Evolutionary conservation across 768 basidiomycete genomes (phyloP).

Genomic region (Dendrothele bispora): DNA sequence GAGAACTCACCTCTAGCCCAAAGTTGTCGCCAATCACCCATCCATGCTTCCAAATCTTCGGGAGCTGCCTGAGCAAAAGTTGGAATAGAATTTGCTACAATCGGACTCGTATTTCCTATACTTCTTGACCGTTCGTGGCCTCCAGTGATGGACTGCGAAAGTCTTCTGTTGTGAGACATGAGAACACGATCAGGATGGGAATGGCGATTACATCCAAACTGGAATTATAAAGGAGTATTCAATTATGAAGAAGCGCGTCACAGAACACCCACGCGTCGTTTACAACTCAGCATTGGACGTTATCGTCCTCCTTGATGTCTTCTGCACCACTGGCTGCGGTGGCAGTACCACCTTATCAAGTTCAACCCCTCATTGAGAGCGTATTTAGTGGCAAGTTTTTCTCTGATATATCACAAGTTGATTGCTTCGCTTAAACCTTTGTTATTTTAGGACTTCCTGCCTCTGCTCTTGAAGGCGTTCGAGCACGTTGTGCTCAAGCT

Average conservation of each 20-base stretch:
- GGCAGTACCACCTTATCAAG: slow-evolving; percentile 62
- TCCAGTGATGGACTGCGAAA: slow-evolving; percentile 17
- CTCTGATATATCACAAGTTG: slow-evolving; percentile 1
- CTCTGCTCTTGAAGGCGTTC: slow-evolving; percentile 12
- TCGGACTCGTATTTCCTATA: too few species aligned
- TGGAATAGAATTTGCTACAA: background rate
- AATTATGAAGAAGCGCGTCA: background rate
- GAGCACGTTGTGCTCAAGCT: slow-evolving; percentile 56
- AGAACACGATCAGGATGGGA: background rate
- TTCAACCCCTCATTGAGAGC: slow-evolving; percentile 46
- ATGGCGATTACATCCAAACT: background rate
- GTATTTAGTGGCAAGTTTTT: slow-evolving; percentile 19
- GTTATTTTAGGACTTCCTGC: slow-evolving; percentile 10
- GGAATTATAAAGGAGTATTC: background rate
- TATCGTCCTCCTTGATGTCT: slow-evolving; percentile 32
- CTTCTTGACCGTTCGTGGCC: too few species aligned
- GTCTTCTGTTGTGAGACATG: slow-evolving; percentile 18
- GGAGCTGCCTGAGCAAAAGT: slow-evolving; percentile 7
- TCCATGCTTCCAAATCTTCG: slow-evolving; percentile 50
- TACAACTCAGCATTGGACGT: background rate
- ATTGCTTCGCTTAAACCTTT: slow-evolving; percentile 3
- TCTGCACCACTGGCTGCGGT: slow-evolving; percentile 39
- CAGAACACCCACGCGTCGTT: background rate
- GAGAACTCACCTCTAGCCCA: slow-evolving; percentile 53
- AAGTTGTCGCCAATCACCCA: slow-evolving; percentile 54